Conservation (phyloP, 208 protist species). For the Willaertia magna region DNA sequence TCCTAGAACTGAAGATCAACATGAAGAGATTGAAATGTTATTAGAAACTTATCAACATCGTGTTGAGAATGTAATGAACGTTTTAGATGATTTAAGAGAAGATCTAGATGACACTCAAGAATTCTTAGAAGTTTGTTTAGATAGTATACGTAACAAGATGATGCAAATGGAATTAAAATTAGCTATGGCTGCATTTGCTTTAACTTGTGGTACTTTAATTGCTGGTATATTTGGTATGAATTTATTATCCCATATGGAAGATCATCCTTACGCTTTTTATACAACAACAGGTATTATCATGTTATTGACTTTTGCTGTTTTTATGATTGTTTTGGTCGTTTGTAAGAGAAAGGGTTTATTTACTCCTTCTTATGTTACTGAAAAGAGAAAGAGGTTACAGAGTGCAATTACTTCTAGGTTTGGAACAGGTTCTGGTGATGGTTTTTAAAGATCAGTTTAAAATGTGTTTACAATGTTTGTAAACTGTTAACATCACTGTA, state of each 20-base stretch:
- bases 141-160: slow-evolving; percentile 4
- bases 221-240: slow-evolving; percentile 16
- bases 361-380: background rate
- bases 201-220: background rate
- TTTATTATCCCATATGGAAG: slow-evolving; percentile 6
- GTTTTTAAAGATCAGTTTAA: too few species aligned
- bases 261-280: background rate
- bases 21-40: slow-evolving; percentile 18
- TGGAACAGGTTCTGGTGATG: background rate
- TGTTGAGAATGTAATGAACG: background rate
- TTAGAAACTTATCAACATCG: background rate
- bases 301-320: background rate
- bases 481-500: too few species aligned
- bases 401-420: background rate
- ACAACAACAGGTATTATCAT: background rate
- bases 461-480: too few species aligned
- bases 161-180: slow-evolving; percentile 5
- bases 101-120: slow-evolving; percentile 1
- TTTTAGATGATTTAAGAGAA: background rate
- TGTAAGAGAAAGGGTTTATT: background rate
- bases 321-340: background rate
- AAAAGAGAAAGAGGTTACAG: background rate
- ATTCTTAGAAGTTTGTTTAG: slow-evolving; percentile 6
- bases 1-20: background rate
- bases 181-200: background rate